Base-by-base conservation (phyloP, 257 asterid species). In the Mitragyna speciosa region DNA sequence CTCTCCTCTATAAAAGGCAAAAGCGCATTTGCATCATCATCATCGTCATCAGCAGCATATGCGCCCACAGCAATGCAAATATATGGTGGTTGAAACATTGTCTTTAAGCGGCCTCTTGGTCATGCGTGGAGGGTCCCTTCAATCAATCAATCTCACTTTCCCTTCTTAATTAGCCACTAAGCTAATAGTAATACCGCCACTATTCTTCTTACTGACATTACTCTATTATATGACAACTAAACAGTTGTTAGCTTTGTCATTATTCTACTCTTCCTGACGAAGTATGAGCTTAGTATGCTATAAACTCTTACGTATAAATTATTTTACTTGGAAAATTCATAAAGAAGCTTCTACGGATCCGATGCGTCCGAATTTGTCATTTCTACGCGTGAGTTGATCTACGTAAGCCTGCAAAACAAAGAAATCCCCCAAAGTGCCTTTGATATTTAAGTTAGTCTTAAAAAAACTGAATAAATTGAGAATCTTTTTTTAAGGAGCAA, bases 51-150 rank as follows among this genome's bases (percentile, higher is more conserved):
- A 52, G 10, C 39, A 75, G 45, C 78, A 58, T 75, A 67, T 49
- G 78, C 41, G 78, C 41, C 28, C 45, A 36, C 70, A 36, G 58
- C 54, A 24, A 56, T 56, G n/a, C n/a, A n/a, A 26, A 17, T 3
- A 56, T 12, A 58, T 19, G 64, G 64, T 58, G 64, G 64, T 58
- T 58, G 64, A 56, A 75, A 36, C 78, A 24, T 75, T 75, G 78
- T 75, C 78, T 58, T 67, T 39, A 58, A 75, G 78, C 78, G 22
- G 36, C n/a, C 12, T 65, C 78, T 74, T 58, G 28, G 12, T 39
- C 76, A 20, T 28, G 48, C 41, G 64, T 15, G 7, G 78, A 39
- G 70, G 56, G 78, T 3, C 70, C 78, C 68, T 39, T 24, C 78
- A 73, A 73, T 73, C 49, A 73, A 52, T 49, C 19, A 36, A 45